Conservation (phyloP, 2,329 filamentous ascomycete genomes). For the Trichoderma koningiopsis region DNA sequence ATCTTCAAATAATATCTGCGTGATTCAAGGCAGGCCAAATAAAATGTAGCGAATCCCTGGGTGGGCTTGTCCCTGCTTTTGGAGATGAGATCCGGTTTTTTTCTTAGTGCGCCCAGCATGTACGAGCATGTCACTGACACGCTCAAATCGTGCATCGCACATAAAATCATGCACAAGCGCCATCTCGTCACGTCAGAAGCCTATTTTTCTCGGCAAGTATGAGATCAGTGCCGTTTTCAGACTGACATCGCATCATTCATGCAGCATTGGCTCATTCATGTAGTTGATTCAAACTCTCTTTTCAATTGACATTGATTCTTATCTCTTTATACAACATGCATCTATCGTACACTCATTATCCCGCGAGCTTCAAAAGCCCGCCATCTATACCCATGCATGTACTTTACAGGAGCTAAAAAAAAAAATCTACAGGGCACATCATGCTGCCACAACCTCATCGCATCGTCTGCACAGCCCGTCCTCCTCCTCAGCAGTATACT, state of each 20-base stretch:
- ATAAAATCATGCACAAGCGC: background rate
- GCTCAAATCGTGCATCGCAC: background rate
- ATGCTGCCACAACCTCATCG: conserved; percentile 53
- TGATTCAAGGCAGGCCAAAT: background rate
- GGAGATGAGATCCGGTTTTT: conserved; percentile 1
- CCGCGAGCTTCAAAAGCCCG: background rate
- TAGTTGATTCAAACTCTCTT: background rate
- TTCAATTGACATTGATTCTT: background rate
- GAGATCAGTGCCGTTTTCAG: background rate
- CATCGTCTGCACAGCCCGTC: conserved; percentile 74
- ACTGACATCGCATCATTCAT: background rate
- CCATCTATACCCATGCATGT: background rate
- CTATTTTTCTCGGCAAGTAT: background rate
- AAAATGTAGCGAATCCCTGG: background rate
- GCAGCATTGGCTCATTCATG: background rate
- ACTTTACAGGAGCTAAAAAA: background rate
- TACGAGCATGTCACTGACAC: conserved; percentile 2
- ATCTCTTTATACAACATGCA: background rate
- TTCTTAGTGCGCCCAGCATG: background rate
- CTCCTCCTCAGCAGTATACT: conserved; percentile 70
- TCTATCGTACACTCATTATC: conserved; percentile 5
- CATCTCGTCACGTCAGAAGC: background rate
- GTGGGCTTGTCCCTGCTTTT: background rate
- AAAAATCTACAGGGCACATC: background rate
- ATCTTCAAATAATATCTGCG: background rate